These are phyloP conservation scores for Hypoxylon sp. DNA, from an alignment of 2,329 filamentous ascomycete genomes.

Conservation along the genomic window DNA sequence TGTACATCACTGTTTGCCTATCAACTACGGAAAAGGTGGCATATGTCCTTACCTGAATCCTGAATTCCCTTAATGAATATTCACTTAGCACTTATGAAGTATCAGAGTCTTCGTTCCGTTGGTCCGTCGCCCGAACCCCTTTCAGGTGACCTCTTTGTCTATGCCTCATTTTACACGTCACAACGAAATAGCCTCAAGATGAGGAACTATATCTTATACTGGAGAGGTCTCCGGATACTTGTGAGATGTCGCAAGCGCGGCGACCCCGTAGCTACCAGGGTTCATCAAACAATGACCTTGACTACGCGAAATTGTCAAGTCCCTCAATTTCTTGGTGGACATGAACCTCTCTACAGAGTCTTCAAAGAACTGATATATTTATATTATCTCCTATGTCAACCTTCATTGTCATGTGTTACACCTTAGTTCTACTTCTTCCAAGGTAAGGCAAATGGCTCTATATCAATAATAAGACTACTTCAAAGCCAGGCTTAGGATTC, in stretches of 20 bases:
- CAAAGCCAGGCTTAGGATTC: constrained; percentile 11
- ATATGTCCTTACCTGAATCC: background rate
- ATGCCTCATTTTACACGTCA: background rate
- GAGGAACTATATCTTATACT: background rate
- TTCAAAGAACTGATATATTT: constrained; percentile 29
- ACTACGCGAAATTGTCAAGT: constrained; percentile 21
- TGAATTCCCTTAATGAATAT: background rate
- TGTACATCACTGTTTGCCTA: background rate
- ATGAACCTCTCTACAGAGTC: constrained; percentile 20
- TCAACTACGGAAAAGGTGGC: background rate
- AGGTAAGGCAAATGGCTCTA: constrained; percentile 26
- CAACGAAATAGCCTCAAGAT: background rate
- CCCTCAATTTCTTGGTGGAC: constrained; percentile 17
- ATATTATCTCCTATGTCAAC: constrained; percentile 24
- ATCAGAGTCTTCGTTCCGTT: background rate
- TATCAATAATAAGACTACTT: constrained; percentile 22
- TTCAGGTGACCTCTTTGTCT: constrained; percentile 19
- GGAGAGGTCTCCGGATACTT: background rate
- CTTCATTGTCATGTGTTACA: constrained; percentile 35
- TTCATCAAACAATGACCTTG: constrained; percentile 32
- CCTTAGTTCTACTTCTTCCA: constrained; percentile 17
- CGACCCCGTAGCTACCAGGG: background rate
- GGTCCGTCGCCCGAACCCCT: background rate
- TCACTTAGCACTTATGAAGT: background rate
- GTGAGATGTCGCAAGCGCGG: background rate